Evolutionary conservation across 2,329 filamentous ascomycete genomes (phyloP), one percentile per base, ranked within the genome.

Genomic region (Spiromastix sp.): DNA sequence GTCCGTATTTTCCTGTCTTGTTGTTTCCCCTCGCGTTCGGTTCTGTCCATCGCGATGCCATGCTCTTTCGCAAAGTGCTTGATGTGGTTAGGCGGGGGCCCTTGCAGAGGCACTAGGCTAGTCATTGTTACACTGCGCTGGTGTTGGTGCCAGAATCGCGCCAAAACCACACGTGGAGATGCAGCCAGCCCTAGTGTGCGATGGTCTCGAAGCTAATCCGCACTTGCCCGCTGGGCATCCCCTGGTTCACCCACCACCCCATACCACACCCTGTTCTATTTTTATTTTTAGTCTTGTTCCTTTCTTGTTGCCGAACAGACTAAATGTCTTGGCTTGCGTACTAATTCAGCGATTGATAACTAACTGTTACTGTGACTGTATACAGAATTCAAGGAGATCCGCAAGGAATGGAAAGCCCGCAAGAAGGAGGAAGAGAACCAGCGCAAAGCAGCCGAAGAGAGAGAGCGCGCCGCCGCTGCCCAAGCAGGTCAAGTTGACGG

Each of bases 371-470:
- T n/a, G n/a, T n/a, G n/a, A n/a, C 51, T 22, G 7, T 10, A 26
- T 13, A 46, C 54, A 96, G 91, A 96, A 61, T 96, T 98, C 67
- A 98, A 98, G 59, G 91, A 98, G 55, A 95, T 96, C 41, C 83
- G 91, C 44, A 96, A 96, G 57, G 89, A 96, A 56, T 98, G 91
- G 91, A 98, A 96, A 68, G 84, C 85, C 25, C 85, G 91, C 54
- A 96, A 96, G 76, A 98, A 98, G 84, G 91, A 96, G 59, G 89
- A 96, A 51, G 89, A 96, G 47, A 80, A 80, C 34, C 72, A 77
- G 49, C 83, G 87, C 54, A 95, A 95, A 68, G 82, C 81, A 9
- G 85, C 87, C 7, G 89, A 96, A 45, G 87, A 95, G 55, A 73
- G 80, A 45, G 72, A 79, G 43, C 82, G 87, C 41, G 38, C 79